Base-by-base conservation (phyloP, 495 filamentous ascomycete species). In the Xylaria intraflava region DNA sequence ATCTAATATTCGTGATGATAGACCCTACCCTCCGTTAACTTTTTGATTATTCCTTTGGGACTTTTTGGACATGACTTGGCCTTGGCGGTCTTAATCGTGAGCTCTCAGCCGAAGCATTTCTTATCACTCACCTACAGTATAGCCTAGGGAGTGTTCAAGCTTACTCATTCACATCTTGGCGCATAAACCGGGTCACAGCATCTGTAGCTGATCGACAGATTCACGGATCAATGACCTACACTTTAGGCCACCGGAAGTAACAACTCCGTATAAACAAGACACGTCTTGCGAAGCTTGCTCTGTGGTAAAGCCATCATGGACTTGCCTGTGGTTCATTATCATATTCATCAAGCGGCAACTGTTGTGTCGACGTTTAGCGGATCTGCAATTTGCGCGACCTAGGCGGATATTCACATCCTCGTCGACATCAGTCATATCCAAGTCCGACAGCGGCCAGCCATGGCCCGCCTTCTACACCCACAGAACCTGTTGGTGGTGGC, bases 81-180 rank as follows among this genome's bases (percentile, higher is more conserved):
- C 7, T 33, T 33, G 31, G 4, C 10, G 31, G 31, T 33, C 10
- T 33, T 33, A 12, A 33, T 12, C 10, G 11, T 12, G 31, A 33
- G 2, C 31, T 33, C 11, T 6, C 31, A 33, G 11, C 2, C 31
- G 90, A n/a, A n/a, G n/a, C n/a, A n/a, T n/a, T n/a, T n/a, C n/a
- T n/a, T n/a, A n/a, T n/a, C n/a, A n/a, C n/a, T n/a, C n/a, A n/a
- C n/a, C n/a, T n/a, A n/a, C n/a, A n/a, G n/a, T n/a, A n/a, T n/a
- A n/a, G n/a, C n/a, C n/a, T n/a, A n/a, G n/a, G n/a, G n/a, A n/a
- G n/a, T n/a, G n/a, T n/a, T n/a, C n/a, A n/a, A n/a, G n/a, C n/a
- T n/a, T n/a, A n/a, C n/a, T n/a, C n/a, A n/a, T n/a, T n/a, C n/a
- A n/a, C n/a, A n/a, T n/a, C n/a, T n/a, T n/a, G n/a, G n/a, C n/a